Evolutionary conservation across 2,329 filamentous ascomycete genomes (phyloP), one percentile per base, ranked within the genome.

Genomic region (Neoscytalidium dimidiatum): DNA sequence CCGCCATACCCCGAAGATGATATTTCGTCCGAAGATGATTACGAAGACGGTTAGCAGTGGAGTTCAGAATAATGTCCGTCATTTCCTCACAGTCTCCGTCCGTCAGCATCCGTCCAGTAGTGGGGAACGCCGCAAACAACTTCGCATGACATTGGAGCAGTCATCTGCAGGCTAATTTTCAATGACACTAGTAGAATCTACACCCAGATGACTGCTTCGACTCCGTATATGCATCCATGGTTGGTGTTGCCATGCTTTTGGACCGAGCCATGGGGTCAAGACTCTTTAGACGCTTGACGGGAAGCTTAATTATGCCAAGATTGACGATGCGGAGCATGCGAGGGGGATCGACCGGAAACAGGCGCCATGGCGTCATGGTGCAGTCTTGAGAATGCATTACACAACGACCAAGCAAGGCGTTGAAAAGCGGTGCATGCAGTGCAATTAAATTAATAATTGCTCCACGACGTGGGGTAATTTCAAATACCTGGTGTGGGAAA

Each of bases 341-440:
- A 63, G 46, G 60, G 60, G 48, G 60, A 63, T 63, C 60, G 49
- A 38, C 58, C 58, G 33, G 43, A 11, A 61, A 26, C 31, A 44
- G 60, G 19, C 48, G 43, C 21, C 60, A 63, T 63, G 60, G 48
- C 60, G 60, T 63, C 60, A 63, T 63, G 6, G n/a, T 52, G 60
- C 60, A 41, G 48, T 23, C 46, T 28, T 8, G 11, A 21, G 9
- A 41, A 14, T 51, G 60, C 46, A 62, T 51, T 62, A 63, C 60
- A 53, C 60, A 33, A 53, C 33, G 35, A 53, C 26, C 38, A 41
- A 48, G 46, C 35, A 53, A 51, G 31, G 33, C 23, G 2, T 14
- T 17, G 23, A 31, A 4, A 21, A 26, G 4, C 28, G 21, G 51
- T n/a, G n/a, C 29, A 62, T 31, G 48, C 60, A 13, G 51, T 21